Conservation (phyloP, 495 filamentous ascomycete species). For the Tetracladium marchalianum region DNA sequence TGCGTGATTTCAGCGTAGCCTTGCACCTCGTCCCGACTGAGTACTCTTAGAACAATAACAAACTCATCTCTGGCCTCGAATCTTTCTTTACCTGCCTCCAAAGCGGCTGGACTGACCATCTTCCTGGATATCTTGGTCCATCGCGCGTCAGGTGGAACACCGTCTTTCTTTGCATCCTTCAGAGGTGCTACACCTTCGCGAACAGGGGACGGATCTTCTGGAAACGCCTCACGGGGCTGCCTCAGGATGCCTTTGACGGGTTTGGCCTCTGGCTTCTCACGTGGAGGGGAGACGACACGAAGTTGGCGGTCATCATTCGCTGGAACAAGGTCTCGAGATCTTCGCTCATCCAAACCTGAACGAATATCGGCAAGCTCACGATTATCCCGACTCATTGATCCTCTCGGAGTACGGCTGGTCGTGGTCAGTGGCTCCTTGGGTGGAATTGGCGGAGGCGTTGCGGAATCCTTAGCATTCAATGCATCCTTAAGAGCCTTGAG, state of each 20-base stretch:
- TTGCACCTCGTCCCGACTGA: conserved; percentile 76
- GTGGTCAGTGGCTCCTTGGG: conserved; percentile 3
- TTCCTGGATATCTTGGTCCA: conserved; percentile 86
- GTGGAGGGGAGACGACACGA: conserved; percentile 46
- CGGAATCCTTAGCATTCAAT: conserved; percentile 21
- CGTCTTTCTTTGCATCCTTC: conserved; percentile 63
- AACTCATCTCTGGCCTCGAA: conserved; percentile 74
- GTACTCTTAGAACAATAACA: conserved; percentile 73
- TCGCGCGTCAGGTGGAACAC: conserved; percentile 65
- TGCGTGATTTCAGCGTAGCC: conserved; percentile 65
- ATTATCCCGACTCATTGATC: conserved; percentile 12
- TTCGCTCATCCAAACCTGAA: conserved; percentile 8
- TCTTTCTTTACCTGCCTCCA: conserved; percentile 67
- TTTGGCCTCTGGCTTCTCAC: conserved; percentile 34
- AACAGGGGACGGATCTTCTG: conserved; percentile 67
- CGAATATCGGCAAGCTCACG: conserved; percentile 13
- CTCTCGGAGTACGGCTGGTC: conserved; percentile 3
- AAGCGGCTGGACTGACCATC: conserved; percentile 72
- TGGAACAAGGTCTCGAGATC: conserved; percentile 7
- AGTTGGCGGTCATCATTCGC: conserved; percentile 22
- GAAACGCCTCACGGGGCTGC: conserved; percentile 62
- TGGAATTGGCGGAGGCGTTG: not conserved
- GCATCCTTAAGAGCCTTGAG: conserved; percentile 38
- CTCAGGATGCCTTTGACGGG: conserved; percentile 66
- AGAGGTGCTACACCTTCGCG: conserved; percentile 81